A percentile compares a stretch with the other conserved stretches of the same genome.
Conservation (phyloP, 176 grass and related monocot species). For the Phyllostachys edulis region DNA sequence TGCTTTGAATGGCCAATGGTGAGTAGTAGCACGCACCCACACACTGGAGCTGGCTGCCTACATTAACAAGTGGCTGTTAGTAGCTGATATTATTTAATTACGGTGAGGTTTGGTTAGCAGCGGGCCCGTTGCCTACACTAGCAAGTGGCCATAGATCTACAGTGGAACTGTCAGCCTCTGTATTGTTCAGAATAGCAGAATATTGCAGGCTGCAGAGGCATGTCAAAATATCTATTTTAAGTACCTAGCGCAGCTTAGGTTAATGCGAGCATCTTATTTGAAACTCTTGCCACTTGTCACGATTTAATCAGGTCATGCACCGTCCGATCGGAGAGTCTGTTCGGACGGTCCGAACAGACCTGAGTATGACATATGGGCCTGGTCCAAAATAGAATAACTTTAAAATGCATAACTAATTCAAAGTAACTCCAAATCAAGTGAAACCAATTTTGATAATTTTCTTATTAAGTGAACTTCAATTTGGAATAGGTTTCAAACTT, state of each 20-base stretch:
- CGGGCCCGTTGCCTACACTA: not conserved
- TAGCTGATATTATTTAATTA: conserved; percentile 13
- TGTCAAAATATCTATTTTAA: not conserved
- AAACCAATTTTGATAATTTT: too few relatives aligned
- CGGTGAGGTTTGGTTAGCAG: conserved; percentile 13
- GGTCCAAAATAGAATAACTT: too few relatives aligned
- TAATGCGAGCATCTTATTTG: too few relatives aligned
- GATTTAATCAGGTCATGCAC: too few relatives aligned
- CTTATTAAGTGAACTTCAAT: too few relatives aligned
- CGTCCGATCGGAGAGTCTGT: too few relatives aligned
- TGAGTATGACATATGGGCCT: too few relatives aligned
- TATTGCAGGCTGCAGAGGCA: not conserved
- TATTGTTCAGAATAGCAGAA: not conserved
- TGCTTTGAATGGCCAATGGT: not conserved
- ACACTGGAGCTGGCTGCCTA: not conserved
- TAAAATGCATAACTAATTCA: too few relatives aligned
- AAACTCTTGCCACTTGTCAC: not conserved
- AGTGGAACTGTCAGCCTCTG: conserved; percentile 5
- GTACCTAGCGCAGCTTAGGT: not conserved
- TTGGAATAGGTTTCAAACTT: too few relatives aligned
- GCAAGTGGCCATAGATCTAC: not conserved
- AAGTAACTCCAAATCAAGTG: too few relatives aligned
- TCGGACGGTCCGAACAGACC: too few relatives aligned
- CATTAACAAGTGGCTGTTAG: conserved; percentile 23
- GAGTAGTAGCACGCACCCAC: not conserved